Percentiles rank a stretch among this genome's conserved stretches.
Conservation (phyloP, 495 filamentous ascomycete species). For the Penicillium subrubescens region DNA sequence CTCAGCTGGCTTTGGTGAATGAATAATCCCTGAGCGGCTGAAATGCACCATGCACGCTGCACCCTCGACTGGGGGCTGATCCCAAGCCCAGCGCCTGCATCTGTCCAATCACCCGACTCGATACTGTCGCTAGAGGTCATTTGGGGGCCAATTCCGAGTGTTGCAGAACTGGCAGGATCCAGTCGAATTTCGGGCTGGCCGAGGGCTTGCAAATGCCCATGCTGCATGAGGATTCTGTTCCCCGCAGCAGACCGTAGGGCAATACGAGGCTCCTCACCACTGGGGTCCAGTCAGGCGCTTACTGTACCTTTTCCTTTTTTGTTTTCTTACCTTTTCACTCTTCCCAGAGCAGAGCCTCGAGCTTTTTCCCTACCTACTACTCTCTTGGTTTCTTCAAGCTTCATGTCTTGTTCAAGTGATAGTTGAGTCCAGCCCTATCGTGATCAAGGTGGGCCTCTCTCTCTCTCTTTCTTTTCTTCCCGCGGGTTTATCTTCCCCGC, state of each 20-base stretch:
- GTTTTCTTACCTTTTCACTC: background rate
- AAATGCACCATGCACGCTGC: background rate
- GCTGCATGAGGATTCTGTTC: background rate
- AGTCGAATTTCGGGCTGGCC: background rate
- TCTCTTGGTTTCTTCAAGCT: background rate
- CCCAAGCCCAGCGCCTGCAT: background rate
- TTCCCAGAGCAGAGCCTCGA: background rate
- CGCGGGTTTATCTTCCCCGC: constrained; percentile 2
- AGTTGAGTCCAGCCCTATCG: background rate
- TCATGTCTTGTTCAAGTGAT: background rate
- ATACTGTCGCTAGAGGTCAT: background rate
- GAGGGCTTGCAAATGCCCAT: background rate
- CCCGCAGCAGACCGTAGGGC: constrained; percentile 1
- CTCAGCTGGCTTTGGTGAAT: too few species aligned
- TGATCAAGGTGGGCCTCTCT: background rate
- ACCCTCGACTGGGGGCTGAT: background rate
- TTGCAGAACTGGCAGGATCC: constrained; percentile 4
- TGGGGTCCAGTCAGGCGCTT: background rate
- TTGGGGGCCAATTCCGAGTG: background rate
- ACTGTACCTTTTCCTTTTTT: background rate
- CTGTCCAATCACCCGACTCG: constrained; percentile 3
- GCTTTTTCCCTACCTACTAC: background rate
- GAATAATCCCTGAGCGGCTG: background rate
- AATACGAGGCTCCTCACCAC: constrained; percentile 1
- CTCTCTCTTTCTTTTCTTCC: background rate